Base-by-base conservation (phyloP, 2,329 filamentous ascomycete species). In the Neofusicoccum kwambonambiense region DNA sequence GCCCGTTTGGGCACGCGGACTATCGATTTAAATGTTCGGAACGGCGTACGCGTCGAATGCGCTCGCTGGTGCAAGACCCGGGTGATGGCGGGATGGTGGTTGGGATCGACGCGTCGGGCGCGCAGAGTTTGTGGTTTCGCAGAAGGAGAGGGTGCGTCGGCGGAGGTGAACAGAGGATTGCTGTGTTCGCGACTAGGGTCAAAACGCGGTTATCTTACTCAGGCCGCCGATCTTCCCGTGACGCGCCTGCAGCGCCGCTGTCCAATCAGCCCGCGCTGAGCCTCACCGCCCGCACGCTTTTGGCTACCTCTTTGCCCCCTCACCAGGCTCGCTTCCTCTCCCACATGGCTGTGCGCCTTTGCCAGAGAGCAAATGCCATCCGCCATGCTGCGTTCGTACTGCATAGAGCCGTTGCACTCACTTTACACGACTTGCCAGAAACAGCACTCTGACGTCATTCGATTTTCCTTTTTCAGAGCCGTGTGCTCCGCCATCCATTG, bases 1-100 rank as follows among this genome's bases (percentile, higher is more conserved):
- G 75, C 73, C 75, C 56, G 66, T 64, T 61, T 64, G 64, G 61
- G 60, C 64, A 45, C 50, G 49, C 61, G 61, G 61, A 64, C 56
- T 47, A 47, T 60, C 12, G 31, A 22, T 60, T 60, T 60, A 60
- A 60, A 60, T 60, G 31, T 45, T 47, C 19, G 15, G 17, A 60
- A 49, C 50, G 51, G 62, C 27, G 22, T 19, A 51, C 58, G 58
- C 51, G 62, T 45, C 51, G 44, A 64, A 50, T 42, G 42, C 62
- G 45, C 17, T 58, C 51, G 42, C 34, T 34, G 27, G n/a, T 45
- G 51, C 51, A 64, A 19, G 51, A 1, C 31, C 17, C 34, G 19
- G 51, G 45, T 1, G 51, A 58, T 64, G 51, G 42, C 13, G 31
- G 34, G 58, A 51, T 56, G 62, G 62, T 64, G 41, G 51, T 64